A percentile compares a stretch with the other conserved stretches of the same genome.
phyloP scores from a whole-genome alignment of 2,329 filamentous ascomycete species.

The Colletotrichum sp. region DNA sequence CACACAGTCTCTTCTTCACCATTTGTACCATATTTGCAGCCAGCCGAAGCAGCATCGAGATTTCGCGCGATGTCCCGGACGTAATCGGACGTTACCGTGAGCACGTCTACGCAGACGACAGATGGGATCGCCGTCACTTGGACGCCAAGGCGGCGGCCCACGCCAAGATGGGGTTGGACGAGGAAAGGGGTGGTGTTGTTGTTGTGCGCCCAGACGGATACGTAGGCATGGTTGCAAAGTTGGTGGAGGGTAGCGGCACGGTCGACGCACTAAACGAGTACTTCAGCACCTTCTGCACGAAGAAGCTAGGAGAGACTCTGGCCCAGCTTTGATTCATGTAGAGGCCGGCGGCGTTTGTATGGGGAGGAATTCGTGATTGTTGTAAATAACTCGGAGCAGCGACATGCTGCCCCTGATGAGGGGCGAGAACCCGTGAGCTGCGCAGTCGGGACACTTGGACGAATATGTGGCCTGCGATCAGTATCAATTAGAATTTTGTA shows the following conservation, averaged over 20 bases:
- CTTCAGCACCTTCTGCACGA: conserved; percentile 76
- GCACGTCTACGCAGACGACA: conserved; percentile 87
- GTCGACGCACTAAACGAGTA: conserved; percentile 84
- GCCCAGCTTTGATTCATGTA: conserved; percentile 40
- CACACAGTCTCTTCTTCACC: conserved; percentile 83
- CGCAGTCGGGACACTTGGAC: not conserved
- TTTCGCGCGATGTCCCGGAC: conserved; percentile 72
- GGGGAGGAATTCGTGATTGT: not conserved
- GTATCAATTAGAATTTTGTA: not conserved
- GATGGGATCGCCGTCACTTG: conserved; percentile 73
- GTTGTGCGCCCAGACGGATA: conserved; percentile 90
- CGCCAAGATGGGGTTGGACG: conserved; percentile 82
- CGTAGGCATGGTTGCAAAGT: conserved; percentile 75
- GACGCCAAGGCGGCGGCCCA: conserved; percentile 78
- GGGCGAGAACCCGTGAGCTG: not conserved
- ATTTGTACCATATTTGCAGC: conserved; percentile 78
- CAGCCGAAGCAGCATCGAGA: conserved; percentile 72
- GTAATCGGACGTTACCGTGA: conserved; percentile 78
- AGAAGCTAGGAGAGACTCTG: conserved; percentile 51
- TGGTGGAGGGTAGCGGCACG: conserved; percentile 80
- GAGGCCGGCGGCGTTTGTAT: not conserved
- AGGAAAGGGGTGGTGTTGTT: conserved; percentile 77
- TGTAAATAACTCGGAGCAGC: not conserved
- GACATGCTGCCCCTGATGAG: not conserved
- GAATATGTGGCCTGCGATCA: not conserved